Evolutionary conservation across 495 filamentous ascomycete species (phyloP).

Genomic region (Chaetomidium leptoderma): DNA sequence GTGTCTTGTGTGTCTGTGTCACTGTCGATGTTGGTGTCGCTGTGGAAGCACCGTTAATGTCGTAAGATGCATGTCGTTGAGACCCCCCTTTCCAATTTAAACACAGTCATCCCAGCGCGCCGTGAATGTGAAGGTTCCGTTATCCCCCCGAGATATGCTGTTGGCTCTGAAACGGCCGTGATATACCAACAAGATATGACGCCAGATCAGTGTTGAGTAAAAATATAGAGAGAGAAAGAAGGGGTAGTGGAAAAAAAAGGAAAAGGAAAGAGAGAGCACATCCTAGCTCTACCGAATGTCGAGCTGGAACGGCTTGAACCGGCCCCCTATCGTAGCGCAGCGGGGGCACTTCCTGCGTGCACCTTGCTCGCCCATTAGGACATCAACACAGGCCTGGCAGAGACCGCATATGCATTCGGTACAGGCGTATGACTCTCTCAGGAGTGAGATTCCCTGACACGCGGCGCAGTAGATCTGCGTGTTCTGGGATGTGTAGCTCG

Average conservation of each 20-base stretch:
- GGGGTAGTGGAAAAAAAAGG: not conserved
- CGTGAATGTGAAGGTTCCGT: not conserved
- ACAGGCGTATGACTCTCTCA: slow-evolving; percentile 83
- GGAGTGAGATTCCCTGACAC: slow-evolving; percentile 65
- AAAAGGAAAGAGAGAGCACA: not conserved
- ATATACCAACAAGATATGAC: slow-evolving; percentile 5
- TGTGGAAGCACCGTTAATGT: not conserved
- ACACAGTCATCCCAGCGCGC: not conserved
- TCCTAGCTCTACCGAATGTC: slow-evolving; percentile 49
- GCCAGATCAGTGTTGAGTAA: not conserved
- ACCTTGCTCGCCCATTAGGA: slow-evolving; percentile 62
- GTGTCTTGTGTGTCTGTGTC: not conserved
- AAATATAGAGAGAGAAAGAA: not conserved
- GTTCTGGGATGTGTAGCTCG: slow-evolving; percentile 51
- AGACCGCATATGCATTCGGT: slow-evolving; percentile 92
- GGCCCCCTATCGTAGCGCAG: slow-evolving; percentile 62
- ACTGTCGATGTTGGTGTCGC: not conserved
- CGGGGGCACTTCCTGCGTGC: slow-evolving; percentile 59
- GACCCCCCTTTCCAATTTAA: not conserved
- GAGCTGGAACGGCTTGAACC: slow-evolving; percentile 64
- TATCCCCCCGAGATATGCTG: not conserved
- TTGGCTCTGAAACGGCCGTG: not conserved
- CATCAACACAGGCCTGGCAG: slow-evolving; percentile 78
- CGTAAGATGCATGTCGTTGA: not conserved
- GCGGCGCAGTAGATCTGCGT: slow-evolving; percentile 86